These are phyloP conservation scores for Fusarium agapanthi DNA, from an alignment of 2,329 filamentous ascomycete species.

Conservation along the genomic window DNA sequence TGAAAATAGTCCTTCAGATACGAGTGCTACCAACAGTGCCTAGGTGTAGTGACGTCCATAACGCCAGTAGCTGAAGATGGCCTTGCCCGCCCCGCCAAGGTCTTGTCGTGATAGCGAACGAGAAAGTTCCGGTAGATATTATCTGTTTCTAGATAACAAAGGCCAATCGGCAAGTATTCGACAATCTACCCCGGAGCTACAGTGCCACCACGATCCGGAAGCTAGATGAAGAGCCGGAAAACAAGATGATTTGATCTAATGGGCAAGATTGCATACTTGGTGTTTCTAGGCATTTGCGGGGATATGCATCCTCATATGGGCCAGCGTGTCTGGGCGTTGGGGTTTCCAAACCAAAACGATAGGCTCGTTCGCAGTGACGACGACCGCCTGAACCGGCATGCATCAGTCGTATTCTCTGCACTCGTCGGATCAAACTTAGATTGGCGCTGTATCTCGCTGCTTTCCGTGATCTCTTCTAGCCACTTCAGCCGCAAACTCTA, in stretches of 20 bases:
- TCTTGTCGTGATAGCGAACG: background rate
- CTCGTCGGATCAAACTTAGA: too few relatives aligned
- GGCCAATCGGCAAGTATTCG: background rate
- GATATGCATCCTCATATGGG: background rate
- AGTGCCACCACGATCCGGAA: background rate
- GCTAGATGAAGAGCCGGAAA: background rate
- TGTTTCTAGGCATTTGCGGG: background rate
- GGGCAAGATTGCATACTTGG: background rate
- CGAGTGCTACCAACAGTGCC: too few relatives aligned
- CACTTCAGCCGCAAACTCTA: background rate
- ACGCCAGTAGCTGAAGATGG: background rate
- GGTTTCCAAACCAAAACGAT: background rate
- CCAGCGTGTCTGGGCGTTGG: background rate
- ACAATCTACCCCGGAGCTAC: background rate
- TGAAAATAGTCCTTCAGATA: background rate
- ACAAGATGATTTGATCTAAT: background rate
- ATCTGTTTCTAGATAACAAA: background rate
- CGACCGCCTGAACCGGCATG: too few relatives aligned
- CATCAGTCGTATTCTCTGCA: background rate
- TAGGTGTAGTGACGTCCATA: rapidly evolving
- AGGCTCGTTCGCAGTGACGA: too few relatives aligned
- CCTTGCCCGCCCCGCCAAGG: too few relatives aligned
- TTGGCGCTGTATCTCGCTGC: background rate
- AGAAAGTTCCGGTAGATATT: background rate
- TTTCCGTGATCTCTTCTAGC: background rate